These are phyloP conservation scores for Elaeis guineensis DNA, from an alignment of 176 grass and related monocot species.

Conservation along the genomic window DNA sequence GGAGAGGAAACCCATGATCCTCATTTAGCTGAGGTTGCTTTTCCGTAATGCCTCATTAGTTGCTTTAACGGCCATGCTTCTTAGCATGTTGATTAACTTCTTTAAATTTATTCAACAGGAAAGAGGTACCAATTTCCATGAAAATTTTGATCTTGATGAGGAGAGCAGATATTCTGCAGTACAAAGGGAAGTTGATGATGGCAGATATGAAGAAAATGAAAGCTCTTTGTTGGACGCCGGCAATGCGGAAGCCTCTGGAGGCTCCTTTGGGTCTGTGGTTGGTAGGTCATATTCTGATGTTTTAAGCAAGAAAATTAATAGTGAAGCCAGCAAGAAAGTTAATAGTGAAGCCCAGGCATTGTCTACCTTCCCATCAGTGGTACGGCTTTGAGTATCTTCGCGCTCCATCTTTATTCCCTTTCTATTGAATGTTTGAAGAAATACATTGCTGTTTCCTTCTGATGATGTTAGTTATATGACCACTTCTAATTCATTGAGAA, in stretches of 20 bases:
- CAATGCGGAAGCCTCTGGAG: not conserved
- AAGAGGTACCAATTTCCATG: conserved; percentile 61
- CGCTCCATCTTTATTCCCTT: conserved; percentile 2
- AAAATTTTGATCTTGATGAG: conserved; percentile 80
- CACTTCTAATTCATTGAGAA: too few relatives aligned
- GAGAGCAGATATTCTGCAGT: conserved; percentile 94
- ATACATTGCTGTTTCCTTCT: too few relatives aligned
- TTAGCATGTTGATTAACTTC: not conserved
- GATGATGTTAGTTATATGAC: too few relatives aligned
- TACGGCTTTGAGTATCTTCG: not conserved
- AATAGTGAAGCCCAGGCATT: conserved; percentile 27
- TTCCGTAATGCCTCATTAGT: not conserved
- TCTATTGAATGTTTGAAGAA: not conserved
- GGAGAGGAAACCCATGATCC: conserved; percentile 82
- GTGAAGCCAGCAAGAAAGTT: conserved; percentile 6
- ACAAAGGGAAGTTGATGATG: conserved; percentile 50
- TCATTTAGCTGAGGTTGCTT: conserved; percentile 88
- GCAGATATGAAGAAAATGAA: conserved; percentile 14
- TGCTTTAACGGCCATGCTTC: not conserved
- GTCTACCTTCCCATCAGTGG: conserved; percentile 16
- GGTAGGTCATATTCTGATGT: too few relatives aligned
- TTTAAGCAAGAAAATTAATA: too few relatives aligned
- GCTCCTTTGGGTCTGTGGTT: too few relatives aligned
- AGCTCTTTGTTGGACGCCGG: conserved; percentile 12
- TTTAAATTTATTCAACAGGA: conserved; percentile 36